A percentile compares a stretch with the other conserved stretches of the same genome.
These are phyloP conservation scores for Aspergillus hancockii DNA, from an alignment of 495 filamentous ascomycete species.

Conservation along the genomic window DNA sequence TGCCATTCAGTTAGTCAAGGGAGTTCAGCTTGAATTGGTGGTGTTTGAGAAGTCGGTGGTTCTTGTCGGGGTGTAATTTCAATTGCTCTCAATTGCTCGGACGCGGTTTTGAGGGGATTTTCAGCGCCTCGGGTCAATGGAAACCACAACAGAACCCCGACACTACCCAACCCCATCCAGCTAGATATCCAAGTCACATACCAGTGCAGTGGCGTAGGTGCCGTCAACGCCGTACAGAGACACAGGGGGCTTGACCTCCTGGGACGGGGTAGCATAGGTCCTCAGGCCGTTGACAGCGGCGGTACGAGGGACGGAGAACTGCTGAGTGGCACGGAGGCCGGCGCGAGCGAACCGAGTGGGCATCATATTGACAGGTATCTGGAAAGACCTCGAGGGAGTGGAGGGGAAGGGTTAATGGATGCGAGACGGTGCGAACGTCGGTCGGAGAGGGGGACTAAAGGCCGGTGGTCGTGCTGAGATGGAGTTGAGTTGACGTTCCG, in stretches of 20 bases:
- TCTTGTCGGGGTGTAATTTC: neutral
- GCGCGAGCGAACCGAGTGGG: slow-evolving; percentile 50
- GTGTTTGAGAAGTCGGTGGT: neutral
- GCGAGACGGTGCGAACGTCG: slow-evolving; percentile 32
- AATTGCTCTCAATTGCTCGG: neutral
- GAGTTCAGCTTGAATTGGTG: neutral
- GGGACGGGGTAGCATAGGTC: slow-evolving; percentile 73
- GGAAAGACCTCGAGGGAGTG: slow-evolving; percentile 1
- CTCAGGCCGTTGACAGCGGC: slow-evolving; percentile 54
- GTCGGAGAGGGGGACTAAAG: slow-evolving; percentile 21
- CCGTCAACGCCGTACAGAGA: slow-evolving; percentile 94
- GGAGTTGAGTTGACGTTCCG: slow-evolving; percentile 36
- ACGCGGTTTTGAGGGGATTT: slow-evolving; percentile 15
- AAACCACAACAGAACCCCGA: neutral
- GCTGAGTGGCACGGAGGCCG: slow-evolving; percentile 51
- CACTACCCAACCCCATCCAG: neutral
- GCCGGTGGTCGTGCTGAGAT: slow-evolving; percentile 19
- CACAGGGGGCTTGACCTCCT: slow-evolving; percentile 79
- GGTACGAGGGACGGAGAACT: slow-evolving; percentile 48
- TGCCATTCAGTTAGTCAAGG: slow-evolving; percentile 17
- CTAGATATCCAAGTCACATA: slow-evolving; percentile 48
- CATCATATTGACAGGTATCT: slow-evolving; percentile 37
- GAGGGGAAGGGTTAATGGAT: slow-evolving; percentile 21
- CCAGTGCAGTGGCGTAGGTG: slow-evolving; percentile 96
- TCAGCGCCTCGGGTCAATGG: slow-evolving; percentile 14